A percentile compares a stretch with the other conserved stretches of the same genome.
Evolutionary conservation across 352 stramenopile genomes (phyloP).

Genomic region (Thalassiosira ordinaria): DNA sequence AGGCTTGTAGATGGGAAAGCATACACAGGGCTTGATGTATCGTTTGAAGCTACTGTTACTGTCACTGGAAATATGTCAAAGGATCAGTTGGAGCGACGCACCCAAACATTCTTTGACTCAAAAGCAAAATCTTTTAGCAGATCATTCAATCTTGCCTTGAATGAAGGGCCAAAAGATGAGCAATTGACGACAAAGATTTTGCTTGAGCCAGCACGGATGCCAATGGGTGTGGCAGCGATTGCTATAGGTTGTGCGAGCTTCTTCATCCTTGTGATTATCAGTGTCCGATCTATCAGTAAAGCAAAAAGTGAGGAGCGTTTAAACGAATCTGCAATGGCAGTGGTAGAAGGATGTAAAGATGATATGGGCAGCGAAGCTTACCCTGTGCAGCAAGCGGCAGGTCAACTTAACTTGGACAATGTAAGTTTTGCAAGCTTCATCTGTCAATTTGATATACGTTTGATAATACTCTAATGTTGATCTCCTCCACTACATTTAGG

Average conservation of each 20-base stretch:
- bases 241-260: slow-evolving; percentile 1
- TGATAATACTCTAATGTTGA: too few relatives aligned
- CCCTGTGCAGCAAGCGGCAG: too few relatives aligned
- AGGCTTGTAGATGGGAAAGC: not conserved
- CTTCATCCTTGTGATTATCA: not conserved
- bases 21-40: slow-evolving; percentile 21
- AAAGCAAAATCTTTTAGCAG: slow-evolving; percentile 8
- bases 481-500: too few relatives aligned
- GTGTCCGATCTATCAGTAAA: not conserved
- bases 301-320: not conserved
- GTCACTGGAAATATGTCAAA: slow-evolving; percentile 7
- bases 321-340: too few relatives aligned
- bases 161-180: not conserved
- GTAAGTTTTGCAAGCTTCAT: too few relatives aligned
- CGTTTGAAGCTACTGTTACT: slow-evolving; percentile 14
- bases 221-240: not conserved
- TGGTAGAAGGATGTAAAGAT: too few relatives aligned
- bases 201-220: not conserved
- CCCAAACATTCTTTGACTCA: slow-evolving; percentile 17
- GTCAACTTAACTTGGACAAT: too few relatives aligned
- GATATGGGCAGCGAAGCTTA: too few relatives aligned
- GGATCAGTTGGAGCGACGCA: slow-evolving; percentile 2
- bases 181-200: not conserved
- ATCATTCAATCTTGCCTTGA: slow-evolving; percentile 2
- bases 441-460: too few relatives aligned